phyloP scores from a whole-genome alignment of 1,284 basidiomycete genomes.

The Papiliotrema laurentii region DNA sequence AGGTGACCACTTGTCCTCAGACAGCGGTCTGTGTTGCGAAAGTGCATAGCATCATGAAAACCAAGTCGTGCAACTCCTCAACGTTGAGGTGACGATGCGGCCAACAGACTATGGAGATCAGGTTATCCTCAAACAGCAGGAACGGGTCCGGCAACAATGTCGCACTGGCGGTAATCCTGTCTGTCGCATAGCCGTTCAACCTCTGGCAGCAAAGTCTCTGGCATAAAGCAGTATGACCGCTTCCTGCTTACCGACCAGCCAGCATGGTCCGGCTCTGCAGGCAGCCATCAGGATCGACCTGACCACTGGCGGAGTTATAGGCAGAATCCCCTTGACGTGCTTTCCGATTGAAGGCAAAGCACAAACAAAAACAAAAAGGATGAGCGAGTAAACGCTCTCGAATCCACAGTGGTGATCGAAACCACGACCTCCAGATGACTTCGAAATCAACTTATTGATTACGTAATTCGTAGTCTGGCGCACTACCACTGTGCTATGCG shows the following conservation, averaged over 20 bases:
- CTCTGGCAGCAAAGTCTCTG: too few relatives aligned
- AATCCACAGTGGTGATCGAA: constrained; percentile 10
- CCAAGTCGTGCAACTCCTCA: not conserved
- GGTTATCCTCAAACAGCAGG: too few relatives aligned
- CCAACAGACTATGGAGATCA: not conserved
- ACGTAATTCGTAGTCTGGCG: constrained; percentile 8
- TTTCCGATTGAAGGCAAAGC: not conserved
- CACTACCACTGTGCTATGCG: constrained; percentile 7
- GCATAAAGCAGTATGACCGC: not conserved
- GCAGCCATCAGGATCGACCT: not conserved
- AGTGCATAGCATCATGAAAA: not conserved
- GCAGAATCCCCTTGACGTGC: not conserved
- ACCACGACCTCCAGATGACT: constrained; percentile 11
- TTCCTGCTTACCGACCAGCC: not conserved
- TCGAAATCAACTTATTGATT: not conserved
- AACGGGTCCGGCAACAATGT: too few relatives aligned
- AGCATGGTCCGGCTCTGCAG: not conserved
- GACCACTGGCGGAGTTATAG: not conserved
- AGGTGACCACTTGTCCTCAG: not conserved
- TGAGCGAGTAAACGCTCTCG: too few relatives aligned
- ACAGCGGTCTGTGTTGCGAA: not conserved
- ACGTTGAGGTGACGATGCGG: not conserved
- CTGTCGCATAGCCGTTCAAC: too few relatives aligned
- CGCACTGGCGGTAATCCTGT: too few relatives aligned
- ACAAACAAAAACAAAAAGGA: not conserved